phyloP scores from a whole-genome alignment of 805 yeast species.

The Wickerhamomyces mucosus region DNA sequence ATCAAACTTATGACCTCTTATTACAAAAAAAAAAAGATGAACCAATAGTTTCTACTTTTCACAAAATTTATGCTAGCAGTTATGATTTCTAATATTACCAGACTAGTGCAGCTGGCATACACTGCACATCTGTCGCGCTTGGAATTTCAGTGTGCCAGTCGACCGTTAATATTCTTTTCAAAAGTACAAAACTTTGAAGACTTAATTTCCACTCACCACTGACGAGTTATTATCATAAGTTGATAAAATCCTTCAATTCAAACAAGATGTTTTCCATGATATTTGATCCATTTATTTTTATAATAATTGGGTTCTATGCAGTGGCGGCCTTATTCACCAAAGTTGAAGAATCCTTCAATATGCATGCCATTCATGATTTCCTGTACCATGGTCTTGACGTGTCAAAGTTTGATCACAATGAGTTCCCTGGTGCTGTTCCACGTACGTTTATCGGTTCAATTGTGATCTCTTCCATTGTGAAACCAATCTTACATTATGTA shows the following conservation, averaged over 20 bases:
- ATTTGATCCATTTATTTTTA: background rate
- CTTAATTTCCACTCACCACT: no score
- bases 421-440: slow-evolving; percentile 86
- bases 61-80: background rate
- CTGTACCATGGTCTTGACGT: slow-evolving; percentile 47
- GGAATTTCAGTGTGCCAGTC: no score
- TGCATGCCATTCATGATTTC: slow-evolving; percentile 84
- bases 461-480: slow-evolving; percentile 37
- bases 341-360: slow-evolving; percentile 88
- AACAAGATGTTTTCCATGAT: background rate
- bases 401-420: slow-evolving; percentile 55
- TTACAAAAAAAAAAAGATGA: no score
- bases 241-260: no score
- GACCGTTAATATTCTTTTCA: no score
- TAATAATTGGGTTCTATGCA: background rate
- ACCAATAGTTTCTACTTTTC: no score
- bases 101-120: no score
- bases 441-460: slow-evolving; percentile 73
- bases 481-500: slow-evolving; percentile 23
- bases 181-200: no score
- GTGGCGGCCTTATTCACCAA: slow-evolving; percentile 71
- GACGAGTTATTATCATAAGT: no score
- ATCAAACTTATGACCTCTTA: no score
- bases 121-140: no score
- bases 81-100: no score